Conservation (phyloP, 805 yeast genomes). For the Saccharomycopsis guyanensis region DNA sequence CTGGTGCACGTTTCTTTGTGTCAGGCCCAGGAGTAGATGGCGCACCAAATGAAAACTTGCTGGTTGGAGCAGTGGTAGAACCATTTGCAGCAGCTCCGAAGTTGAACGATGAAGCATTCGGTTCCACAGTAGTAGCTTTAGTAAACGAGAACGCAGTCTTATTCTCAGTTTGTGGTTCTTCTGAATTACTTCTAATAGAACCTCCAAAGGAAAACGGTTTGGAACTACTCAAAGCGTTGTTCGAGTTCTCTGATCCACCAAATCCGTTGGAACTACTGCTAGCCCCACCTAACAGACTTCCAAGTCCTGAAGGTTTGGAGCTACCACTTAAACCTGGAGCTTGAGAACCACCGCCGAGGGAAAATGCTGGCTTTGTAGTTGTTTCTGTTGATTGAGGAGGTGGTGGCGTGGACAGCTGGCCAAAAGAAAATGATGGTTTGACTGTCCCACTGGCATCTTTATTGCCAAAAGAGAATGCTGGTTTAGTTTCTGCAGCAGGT, state of each 20-base stretch:
- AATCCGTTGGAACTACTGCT: neutral
- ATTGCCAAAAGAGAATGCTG: neutral
- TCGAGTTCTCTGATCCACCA: neutral
- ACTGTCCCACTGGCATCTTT: neutral
- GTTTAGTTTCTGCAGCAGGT: neutral
- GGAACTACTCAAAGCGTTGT: neutral
- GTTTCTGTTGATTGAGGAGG: neutral
- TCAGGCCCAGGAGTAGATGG: neutral
- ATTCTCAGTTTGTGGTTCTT: neutral
- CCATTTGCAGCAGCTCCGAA: neutral
- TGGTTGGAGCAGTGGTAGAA: neutral
- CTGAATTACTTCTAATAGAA: neutral
- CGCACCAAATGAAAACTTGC: neutral
- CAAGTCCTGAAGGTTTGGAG: too few relatives aligned
- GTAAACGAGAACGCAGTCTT: neutral
- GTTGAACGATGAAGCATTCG: neutral
- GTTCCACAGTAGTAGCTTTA: neutral
- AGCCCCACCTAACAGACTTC: too few relatives aligned
- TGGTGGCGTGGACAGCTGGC: neutral
- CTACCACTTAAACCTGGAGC: neutral
- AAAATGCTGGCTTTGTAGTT: neutral
- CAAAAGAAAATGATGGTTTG: conserved; percentile 6
- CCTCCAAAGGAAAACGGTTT: conserved; percentile 4
- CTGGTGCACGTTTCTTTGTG: neutral
- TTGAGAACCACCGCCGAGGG: neutral